A percentile compares a stretch with the other conserved stretches of the same genome.
phyloP scores from a whole-genome alignment of 1,139 yeast species.

The Geotrichum reessii region DNA sequence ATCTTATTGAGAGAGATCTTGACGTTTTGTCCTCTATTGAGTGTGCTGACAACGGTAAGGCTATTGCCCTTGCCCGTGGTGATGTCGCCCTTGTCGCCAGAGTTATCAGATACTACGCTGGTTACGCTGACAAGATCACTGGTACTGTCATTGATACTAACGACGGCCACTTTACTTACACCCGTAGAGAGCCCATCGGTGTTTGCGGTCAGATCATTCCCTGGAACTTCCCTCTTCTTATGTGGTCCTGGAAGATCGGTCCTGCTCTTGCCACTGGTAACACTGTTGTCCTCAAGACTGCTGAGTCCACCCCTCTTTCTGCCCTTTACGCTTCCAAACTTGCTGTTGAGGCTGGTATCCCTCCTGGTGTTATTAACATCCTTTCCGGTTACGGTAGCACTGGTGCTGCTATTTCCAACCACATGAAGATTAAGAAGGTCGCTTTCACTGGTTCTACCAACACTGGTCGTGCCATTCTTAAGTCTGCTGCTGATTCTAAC shows the following conservation, averaged over 20 bases:
- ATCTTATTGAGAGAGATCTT: slow-evolving; percentile 46
- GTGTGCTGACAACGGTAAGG: slow-evolving; percentile 62
- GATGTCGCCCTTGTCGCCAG: slow-evolving; percentile 52
- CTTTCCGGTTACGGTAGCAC: slow-evolving; percentile 71
- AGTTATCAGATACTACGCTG: slow-evolving; percentile 68
- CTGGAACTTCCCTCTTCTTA: slow-evolving; percentile 80
- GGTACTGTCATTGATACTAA: slow-evolving; percentile 67
- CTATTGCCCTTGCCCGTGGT: slow-evolving; percentile 38
- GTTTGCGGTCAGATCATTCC: slow-evolving; percentile 79
- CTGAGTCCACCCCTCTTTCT: slow-evolving; percentile 76
- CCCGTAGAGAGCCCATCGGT: slow-evolving; percentile 76
- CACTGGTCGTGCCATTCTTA: slow-evolving; percentile 68
- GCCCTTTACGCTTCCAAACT: slow-evolving; percentile 60
- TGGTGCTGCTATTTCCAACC: slow-evolving; percentile 67
- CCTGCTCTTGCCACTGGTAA: slow-evolving; percentile 82
- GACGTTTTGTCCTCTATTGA: slow-evolving; percentile 53
- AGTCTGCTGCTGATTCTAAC: slow-evolving; percentile 51
- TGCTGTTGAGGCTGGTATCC: slow-evolving; percentile 65
- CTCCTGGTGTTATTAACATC: slow-evolving; percentile 73
- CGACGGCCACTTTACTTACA: slow-evolving; percentile 64
- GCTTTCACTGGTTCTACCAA: slow-evolving; percentile 82
- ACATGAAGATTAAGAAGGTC: slow-evolving; percentile 63
- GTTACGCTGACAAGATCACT: slow-evolving; percentile 78
- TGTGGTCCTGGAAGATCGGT: slow-evolving; percentile 80
- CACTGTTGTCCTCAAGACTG: slow-evolving; percentile 70